phyloP scores from a whole-genome alignment of 768 basidiomycete species.

The Leccinum sublutescens region DNA sequence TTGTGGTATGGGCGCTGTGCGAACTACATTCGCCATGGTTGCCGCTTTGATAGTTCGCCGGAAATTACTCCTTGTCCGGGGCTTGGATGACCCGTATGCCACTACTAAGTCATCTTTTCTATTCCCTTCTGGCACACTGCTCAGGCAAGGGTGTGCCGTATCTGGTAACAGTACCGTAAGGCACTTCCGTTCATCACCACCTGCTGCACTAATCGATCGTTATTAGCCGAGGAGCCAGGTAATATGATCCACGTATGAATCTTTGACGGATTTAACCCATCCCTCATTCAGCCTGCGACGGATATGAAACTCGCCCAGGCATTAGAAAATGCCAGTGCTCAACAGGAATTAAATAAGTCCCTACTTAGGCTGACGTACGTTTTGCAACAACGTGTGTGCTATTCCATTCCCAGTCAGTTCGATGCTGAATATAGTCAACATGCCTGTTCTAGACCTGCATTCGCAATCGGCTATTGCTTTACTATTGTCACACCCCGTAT shows the following conservation, averaged over 20 bases:
- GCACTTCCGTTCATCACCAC: neutral
- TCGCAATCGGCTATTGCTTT: conserved; percentile 83
- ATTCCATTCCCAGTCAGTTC: neutral
- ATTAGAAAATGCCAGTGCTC: conserved; percentile 72
- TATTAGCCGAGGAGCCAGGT: conserved; percentile 32
- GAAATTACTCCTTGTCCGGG: conserved; percentile 62
- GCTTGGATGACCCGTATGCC: conserved; percentile 78
- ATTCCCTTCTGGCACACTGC: conserved; percentile 4
- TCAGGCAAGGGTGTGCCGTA: conserved; percentile 20
- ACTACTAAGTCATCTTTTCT: conserved; percentile 30
- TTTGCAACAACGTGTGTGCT: conserved; percentile 66
- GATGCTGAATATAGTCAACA: neutral
- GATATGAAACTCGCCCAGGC: conserved; percentile 61
- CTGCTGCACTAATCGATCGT: conserved; percentile 1
- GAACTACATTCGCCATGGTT: conserved; percentile 97
- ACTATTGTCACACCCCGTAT: conserved; percentile 71
- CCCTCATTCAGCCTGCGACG: conserved; percentile 36
- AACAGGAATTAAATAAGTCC: conserved; percentile 76
- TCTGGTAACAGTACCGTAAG: conserved; percentile 53
- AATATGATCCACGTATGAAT: conserved; percentile 1
- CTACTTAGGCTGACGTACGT: conserved; percentile 77
- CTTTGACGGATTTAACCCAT: conserved; percentile 9
- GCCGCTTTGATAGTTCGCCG: conserved; percentile 85
- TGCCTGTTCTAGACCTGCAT: conserved; percentile 52
- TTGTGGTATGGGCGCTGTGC: conserved; percentile 95